Evolutionary conservation across 768 basidiomycete genomes (phyloP).

Genomic region (Rickenella mellea): DNA sequence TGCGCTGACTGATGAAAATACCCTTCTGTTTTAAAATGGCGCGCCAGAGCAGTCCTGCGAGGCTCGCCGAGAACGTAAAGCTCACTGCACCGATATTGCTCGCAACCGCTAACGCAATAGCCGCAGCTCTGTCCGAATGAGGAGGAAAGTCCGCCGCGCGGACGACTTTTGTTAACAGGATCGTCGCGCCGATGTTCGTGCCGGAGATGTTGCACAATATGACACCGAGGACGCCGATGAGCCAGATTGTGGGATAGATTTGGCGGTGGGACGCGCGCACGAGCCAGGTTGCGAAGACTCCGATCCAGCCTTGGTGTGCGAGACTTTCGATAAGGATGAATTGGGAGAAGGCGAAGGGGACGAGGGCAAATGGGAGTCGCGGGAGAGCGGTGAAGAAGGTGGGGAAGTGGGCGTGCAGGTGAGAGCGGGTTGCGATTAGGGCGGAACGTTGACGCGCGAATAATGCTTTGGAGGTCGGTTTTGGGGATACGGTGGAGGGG

Average conservation of each 20-base stretch:
- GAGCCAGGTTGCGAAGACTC: constrained; percentile 66
- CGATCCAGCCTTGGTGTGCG: constrained; percentile 78
- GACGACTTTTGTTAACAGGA: constrained; percentile 76
- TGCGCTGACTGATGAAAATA: constrained; percentile 45
- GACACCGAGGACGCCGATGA: constrained; percentile 65
- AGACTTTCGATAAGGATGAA: constrained; percentile 90
- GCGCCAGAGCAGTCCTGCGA: constrained; percentile 83
- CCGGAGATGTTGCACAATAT: constrained; percentile 75
- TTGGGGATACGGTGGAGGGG: background rate
- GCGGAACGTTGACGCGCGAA: constrained; percentile 5
- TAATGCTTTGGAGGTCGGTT: constrained; percentile 1
- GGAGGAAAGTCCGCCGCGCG: constrained; percentile 26
- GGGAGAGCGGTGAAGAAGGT: constrained; percentile 58
- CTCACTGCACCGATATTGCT: constrained; percentile 89
- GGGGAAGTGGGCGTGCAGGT: constrained; percentile 43
- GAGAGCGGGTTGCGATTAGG: constrained; percentile 12
- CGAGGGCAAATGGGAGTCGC: constrained; percentile 68
- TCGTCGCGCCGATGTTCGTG: constrained; percentile 88
- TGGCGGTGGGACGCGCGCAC: constrained; percentile 30
- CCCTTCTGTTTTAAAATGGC: constrained; percentile 65
- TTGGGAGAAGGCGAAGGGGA: constrained; percentile 90
- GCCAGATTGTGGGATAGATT: constrained; percentile 46
- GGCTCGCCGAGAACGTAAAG: constrained; percentile 79
- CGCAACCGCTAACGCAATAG: constrained; percentile 62
- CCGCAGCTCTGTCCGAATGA: constrained; percentile 3